A percentile compares a stretch with the other conserved stretches of the same genome.
Conservation (phyloP, 768 basidiomycete species). For the Agrocybe pediades region DNA sequence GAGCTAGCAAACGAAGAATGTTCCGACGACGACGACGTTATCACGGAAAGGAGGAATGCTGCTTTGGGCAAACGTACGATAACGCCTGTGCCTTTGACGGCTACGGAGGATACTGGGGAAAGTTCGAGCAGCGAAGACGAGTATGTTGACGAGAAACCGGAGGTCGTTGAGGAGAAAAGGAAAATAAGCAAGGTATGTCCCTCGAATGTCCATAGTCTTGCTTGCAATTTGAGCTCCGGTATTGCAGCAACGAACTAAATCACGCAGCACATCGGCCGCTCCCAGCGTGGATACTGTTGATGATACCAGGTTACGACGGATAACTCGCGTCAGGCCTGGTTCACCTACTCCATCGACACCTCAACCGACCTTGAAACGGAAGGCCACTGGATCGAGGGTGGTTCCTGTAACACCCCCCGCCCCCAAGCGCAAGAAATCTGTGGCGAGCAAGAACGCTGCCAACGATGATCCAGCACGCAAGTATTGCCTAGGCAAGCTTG, state of each 20-base stretch:
- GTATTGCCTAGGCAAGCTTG: constrained; percentile 78
- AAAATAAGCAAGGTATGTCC: constrained; percentile 43
- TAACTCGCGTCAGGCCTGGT: constrained; percentile 29
- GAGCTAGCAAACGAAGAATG: constrained; percentile 55
- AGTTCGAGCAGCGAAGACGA: constrained; percentile 69
- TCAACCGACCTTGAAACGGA: constrained; percentile 50
- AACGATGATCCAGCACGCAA: constrained; percentile 75
- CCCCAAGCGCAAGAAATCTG: constrained; percentile 24
- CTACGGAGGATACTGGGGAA: constrained; percentile 48
- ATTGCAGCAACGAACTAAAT: constrained; percentile 38
- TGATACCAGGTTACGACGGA: constrained; percentile 32
- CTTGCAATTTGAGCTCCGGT: constrained; percentile 3
- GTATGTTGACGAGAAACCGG: constrained; percentile 55
- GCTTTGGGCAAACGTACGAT: constrained; percentile 24
- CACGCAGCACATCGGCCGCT: constrained; percentile 32
- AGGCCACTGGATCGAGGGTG: constrained; percentile 37
- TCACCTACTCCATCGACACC: constrained; percentile 31
- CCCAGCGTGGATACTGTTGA: constrained; percentile 45
- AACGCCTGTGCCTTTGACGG: constrained; percentile 16
- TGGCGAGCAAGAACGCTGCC: constrained; percentile 25
- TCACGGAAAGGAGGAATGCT: constrained; percentile 31
- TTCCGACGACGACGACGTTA: constrained; percentile 25
- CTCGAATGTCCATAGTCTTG: constrained; percentile 5
- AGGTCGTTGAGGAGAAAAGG: constrained; percentile 33
- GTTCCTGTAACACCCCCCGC: constrained; percentile 23